Conservation (phyloP, 108 stramenopile genomes). For the Phaeodactylum tricornutum region DNA sequence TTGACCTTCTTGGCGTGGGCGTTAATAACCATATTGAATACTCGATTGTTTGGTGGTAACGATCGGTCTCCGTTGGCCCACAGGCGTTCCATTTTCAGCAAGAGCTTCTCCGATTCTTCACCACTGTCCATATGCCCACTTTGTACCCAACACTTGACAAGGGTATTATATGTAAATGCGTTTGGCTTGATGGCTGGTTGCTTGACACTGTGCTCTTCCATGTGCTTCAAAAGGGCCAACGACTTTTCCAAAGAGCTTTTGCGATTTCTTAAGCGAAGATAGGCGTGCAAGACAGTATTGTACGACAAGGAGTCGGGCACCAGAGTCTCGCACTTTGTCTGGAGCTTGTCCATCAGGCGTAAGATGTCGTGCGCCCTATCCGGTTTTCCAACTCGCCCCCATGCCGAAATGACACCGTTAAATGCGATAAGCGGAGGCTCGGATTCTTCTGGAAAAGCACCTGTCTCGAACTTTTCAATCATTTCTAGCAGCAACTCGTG, state of each 20-base stretch:
- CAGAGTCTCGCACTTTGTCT: conserved; percentile 9
- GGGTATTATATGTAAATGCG: conserved; percentile 23
- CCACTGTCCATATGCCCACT: conserved; percentile 12
- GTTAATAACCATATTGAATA: conserved; percentile 36
- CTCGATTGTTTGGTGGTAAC: conserved; percentile 9
- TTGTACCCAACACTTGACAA: conserved; percentile 26
- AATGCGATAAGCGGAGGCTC: conserved; percentile 29
- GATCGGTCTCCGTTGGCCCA: conserved; percentile 15
- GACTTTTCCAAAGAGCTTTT: conserved; percentile 8
- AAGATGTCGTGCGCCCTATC: neutral
- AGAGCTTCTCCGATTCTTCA: conserved; percentile 11
- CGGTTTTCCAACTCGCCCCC: conserved; percentile 6
- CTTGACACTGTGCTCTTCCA: conserved; percentile 22
- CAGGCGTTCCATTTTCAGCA: conserved; percentile 17
- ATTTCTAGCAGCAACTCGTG: conserved; percentile 18
- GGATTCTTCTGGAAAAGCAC: conserved; percentile 7
- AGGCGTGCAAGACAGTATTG: conserved; percentile 49
- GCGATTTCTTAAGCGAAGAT: conserved; percentile 11
- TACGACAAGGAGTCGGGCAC: conserved; percentile 40
- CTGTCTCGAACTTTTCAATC: conserved; percentile 11
- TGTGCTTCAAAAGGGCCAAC: conserved; percentile 16
- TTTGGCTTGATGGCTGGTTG: conserved; percentile 25
- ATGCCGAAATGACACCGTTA: conserved; percentile 39
- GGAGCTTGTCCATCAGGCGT: conserved; percentile 1
- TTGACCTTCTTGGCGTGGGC: conserved; percentile 23